These are phyloP conservation scores for Mycena leptocephala DNA, from an alignment of 768 basidiomycete genomes.

Conservation along the genomic window DNA sequence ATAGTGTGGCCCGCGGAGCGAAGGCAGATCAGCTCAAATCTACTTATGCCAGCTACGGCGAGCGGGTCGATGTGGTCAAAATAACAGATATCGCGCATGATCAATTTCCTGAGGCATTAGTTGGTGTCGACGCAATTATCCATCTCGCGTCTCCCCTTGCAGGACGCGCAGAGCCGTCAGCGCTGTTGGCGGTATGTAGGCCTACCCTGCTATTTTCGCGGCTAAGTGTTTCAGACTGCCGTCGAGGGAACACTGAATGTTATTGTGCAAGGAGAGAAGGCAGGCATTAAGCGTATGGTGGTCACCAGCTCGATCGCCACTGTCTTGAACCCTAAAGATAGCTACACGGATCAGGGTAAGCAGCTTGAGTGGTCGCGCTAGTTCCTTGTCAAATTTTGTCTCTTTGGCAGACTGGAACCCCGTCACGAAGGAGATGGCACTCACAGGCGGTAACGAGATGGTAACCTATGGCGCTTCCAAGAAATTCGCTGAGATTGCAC, in stretches of 20 bases:
- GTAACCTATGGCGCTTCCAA: slow-evolving; percentile 56
- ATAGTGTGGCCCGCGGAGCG: slow-evolving; percentile 39
- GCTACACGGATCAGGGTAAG: slow-evolving; percentile 50
- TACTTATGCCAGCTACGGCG: slow-evolving; percentile 37
- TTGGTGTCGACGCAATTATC: slow-evolving; percentile 63
- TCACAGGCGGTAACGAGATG: slow-evolving; percentile 30
- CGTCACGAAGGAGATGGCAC: slow-evolving; percentile 47
- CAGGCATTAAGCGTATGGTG: slow-evolving; percentile 53
- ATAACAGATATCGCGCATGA: slow-evolving; percentile 47
- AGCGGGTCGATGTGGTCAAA: slow-evolving; percentile 42
- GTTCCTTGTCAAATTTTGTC: too few relatives aligned
- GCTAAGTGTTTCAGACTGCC: slow-evolving; percentile 43
- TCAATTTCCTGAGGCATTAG: slow-evolving; percentile 63
- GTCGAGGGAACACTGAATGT: slow-evolving; percentile 57
- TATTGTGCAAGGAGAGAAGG: slow-evolving; percentile 55
- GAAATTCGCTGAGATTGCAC: slow-evolving; percentile 56
- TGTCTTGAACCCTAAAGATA: slow-evolving; percentile 39
- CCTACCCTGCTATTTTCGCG: not conserved
- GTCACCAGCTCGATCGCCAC: slow-evolving; percentile 59
- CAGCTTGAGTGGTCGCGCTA: not conserved
- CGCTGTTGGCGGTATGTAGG: slow-evolving; percentile 37
- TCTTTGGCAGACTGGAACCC: slow-evolving; percentile 58
- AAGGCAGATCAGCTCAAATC: slow-evolving; percentile 38
- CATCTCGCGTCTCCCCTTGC: slow-evolving; percentile 58
- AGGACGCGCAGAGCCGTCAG: slow-evolving; percentile 35